A percentile compares a stretch with the other conserved stretches of the same genome.
phyloP scores from a whole-genome alignment of 2,329 filamentous ascomycete genomes.

The Zymoseptoria ardabiliae region DNA sequence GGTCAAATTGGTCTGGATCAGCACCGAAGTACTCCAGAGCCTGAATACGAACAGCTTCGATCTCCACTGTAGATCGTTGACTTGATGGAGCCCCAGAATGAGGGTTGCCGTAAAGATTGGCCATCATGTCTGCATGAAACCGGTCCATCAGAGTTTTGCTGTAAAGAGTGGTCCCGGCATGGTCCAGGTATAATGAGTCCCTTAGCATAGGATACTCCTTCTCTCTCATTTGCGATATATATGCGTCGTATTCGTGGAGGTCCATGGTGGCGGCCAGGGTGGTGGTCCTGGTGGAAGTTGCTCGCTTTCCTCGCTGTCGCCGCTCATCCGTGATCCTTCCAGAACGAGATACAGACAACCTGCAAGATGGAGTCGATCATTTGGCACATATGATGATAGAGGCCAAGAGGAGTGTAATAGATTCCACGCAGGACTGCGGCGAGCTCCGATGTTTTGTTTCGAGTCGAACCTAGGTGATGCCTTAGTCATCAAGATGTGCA shows the following conservation, averaged over 20 bases:
- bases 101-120: conserved; percentile 79
- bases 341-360: background rate
- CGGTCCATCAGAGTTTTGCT: conserved; percentile 67
- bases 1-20: conserved; percentile 71
- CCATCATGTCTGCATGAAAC: conserved; percentile 72
- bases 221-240: conserved; percentile 41
- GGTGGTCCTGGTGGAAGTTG: background rate
- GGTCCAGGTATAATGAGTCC: conserved; percentile 63
- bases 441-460: background rate
- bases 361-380: background rate
- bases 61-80: conserved; percentile 56
- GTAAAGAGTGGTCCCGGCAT: conserved; percentile 75
- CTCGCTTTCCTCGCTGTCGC: background rate
- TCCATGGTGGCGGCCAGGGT: conserved; percentile 9
- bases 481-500: background rate
- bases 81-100: conserved; percentile 82
- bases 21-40: conserved; percentile 73
- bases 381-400: background rate
- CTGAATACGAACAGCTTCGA: conserved; percentile 68
- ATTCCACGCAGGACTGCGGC: background rate
- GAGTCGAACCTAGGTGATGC: background rate
- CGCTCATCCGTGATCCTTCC: conserved; percentile 1
- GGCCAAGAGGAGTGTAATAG: background rate
- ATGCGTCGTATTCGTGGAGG: conserved; percentile 29
- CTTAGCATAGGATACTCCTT: conserved; percentile 40